Conservation (phyloP, 164 flowering plant species). For the Umbilicus rupestris region DNA sequence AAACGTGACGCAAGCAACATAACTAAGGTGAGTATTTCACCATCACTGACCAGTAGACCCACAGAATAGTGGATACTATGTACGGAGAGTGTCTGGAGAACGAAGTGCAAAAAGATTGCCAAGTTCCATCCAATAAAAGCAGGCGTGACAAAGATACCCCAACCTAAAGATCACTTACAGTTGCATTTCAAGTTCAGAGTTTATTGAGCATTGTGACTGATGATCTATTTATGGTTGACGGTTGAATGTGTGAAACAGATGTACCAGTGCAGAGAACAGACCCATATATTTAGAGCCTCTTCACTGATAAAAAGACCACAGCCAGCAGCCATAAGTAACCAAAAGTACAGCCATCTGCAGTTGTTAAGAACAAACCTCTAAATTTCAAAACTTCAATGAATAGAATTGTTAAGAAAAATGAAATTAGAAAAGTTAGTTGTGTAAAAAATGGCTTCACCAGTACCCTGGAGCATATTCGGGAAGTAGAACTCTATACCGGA, state of each 20-base stretch:
- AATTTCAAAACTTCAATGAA: background rate
- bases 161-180: slow-evolving; percentile 39
- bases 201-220: background rate
- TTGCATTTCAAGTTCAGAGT: background rate
- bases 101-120: slow-evolving; percentile 57
- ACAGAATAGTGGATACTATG: slow-evolving; percentile 63
- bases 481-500: slow-evolving; percentile 47
- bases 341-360: slow-evolving; percentile 87
- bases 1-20: background rate
- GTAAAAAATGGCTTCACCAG: background rate
- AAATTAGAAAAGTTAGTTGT: background rate
- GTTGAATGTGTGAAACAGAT: slow-evolving; percentile 39
- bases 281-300: slow-evolving; percentile 94
- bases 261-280: slow-evolving; percentile 62
- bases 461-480: slow-evolving; percentile 89
- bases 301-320: slow-evolving; percentile 83
- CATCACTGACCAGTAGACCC: slow-evolving; percentile 72
- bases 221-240: background rate
- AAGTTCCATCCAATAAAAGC: slow-evolving; percentile 66
- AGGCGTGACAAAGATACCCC: slow-evolving; percentile 55
- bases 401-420: background rate
- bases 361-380: background rate
- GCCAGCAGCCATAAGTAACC: slow-evolving; percentile 93
- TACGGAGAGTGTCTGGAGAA: slow-evolving; percentile 62
- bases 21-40: background rate